Evolutionary conservation across 2,329 filamentous ascomycete species (phyloP), one percentile per base, ranked within the genome.

Genomic region (Arthrobotrys sphaeroides): DNA sequence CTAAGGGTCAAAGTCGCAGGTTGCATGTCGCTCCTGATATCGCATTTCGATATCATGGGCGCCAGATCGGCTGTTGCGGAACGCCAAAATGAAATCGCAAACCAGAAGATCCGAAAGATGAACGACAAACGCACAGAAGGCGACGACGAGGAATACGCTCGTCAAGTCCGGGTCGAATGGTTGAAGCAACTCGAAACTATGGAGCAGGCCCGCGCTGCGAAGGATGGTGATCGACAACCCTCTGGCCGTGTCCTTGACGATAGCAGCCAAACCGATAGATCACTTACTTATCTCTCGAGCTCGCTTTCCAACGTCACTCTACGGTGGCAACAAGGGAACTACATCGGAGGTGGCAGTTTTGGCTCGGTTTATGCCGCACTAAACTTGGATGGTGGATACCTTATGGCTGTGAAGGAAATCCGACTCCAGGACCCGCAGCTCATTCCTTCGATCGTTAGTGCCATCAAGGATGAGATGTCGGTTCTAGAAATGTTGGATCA

Each of bases 351-450:
- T 61, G 95, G 95, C 78, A 97, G 94, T 0, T 99, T 99, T 83
- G 95, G 95, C 77, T 97, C 94, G 62, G 95, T 99, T 9, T 99
- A 99, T 81, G 93, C 93, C 33, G 95, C 94, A 33, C 96, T 98
- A 88, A 97, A 99, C 81, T 86, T 99, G 61, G 96, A 99, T 83
- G 94, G 93, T 24, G 94, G 94, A 70, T 93, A 96, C 81, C 84
- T 98, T 76, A 98, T 99, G 94, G 95, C 95, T 2, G 95, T 99
- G 79, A 99, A 99, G 84, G 95, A 99, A 83, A 99, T 99, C 79
- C 90, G 95, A 76, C 86, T 99, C 26, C 95, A 98, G 83, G 95
- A 99, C 82, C 95, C 95, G 36, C 95, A 97, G 82, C 86, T 97
- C 77, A 97, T 99, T 76, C 95, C 95, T 3, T 93, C 92, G 62